These are phyloP conservation scores for Trapa incisa DNA, from an alignment of 345 rosid genomes.

Conservation along the genomic window DNA sequence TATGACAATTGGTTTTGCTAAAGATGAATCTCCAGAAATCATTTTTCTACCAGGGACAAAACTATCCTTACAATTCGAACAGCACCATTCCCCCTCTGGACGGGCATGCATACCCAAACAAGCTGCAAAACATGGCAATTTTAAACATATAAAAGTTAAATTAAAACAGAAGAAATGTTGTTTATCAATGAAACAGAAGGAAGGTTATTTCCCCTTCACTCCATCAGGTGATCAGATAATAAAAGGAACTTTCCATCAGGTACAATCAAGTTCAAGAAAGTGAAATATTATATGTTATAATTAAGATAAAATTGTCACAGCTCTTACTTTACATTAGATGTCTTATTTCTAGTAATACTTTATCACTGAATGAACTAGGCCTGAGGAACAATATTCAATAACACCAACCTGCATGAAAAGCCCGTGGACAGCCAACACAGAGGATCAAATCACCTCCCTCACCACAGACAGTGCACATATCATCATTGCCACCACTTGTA, in stretches of 20 bases:
- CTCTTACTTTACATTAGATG: not conserved
- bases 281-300: not conserved
- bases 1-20: slow-evolving; percentile 40
- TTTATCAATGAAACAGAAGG: not conserved
- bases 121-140: slow-evolving; percentile 39
- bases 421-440: slow-evolving; percentile 78
- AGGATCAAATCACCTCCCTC: slow-evolving; percentile 63
- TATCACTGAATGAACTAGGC: not conserved
- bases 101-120: slow-evolving; percentile 51
- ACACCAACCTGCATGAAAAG: slow-evolving; percentile 60
- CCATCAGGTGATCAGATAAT: not conserved
- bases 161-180: not conserved
- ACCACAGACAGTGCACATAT: slow-evolving; percentile 84
- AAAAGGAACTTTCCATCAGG: not conserved
- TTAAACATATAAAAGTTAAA: slow-evolving; percentile 1
- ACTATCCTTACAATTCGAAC: slow-evolving; percentile 59
- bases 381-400: not conserved
- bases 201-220: not conserved
- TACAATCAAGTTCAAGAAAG: not conserved
- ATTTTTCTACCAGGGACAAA: slow-evolving; percentile 27
- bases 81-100: slow-evolving; percentile 71
- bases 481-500: slow-evolving; percentile 64
- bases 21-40: slow-evolving; percentile 24
- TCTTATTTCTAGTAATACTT: not conserved
- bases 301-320: not conserved